Evolutionary conservation across 129 eudicot species (phyloP).

Genomic region (Helianthus annuus): HanXRQr2.0-SUNRISE NC_035444.2:161764045-161764544

Average conservation of each 20-base stretch:
- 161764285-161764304: neutral
- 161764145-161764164: no score
- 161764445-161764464: conserved; percentile 15
- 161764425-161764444: neutral
- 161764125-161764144: no score
- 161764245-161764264: neutral
- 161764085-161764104: no score
- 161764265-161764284: conserved; percentile 5
- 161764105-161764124: no score
- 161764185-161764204: no score
- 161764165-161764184: no score
- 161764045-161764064: no score
- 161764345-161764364: conserved; percentile 23
- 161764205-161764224: no score
- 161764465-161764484: conserved; percentile 34
- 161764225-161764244: neutral
- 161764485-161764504: conserved; percentile 56
- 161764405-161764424: conserved; percentile 2
- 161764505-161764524: conserved; percentile 58
- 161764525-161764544: conserved; percentile 78
- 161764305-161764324: neutral
- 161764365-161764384: conserved; percentile 24
- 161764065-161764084: no score
- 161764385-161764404: conserved; percentile 18
- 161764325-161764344: neutral